Percentiles rank a stretch among this genome's conserved stretches.
phyloP scores from a whole-genome alignment of 164 flowering plant genomes.

The Sextonia rubra region DNA sequence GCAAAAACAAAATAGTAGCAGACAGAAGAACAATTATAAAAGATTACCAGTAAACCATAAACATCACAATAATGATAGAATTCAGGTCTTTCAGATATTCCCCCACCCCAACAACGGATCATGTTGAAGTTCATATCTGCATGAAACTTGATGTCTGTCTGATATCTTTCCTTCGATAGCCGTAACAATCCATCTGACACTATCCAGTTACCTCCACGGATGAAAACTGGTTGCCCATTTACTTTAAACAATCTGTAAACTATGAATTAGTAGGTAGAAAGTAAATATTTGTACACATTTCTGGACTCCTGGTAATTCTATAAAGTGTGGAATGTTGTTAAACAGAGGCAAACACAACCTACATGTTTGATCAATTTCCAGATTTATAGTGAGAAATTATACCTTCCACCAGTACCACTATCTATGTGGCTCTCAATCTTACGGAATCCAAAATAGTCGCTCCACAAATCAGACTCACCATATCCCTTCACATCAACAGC shows the following conservation, averaged over 20 bases:
- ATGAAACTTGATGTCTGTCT: slow-evolving; percentile 92
- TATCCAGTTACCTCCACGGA: slow-evolving; percentile 99
- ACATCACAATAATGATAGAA: slow-evolving; percentile 94
- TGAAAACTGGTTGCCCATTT: slow-evolving; percentile 85
- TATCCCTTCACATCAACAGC: slow-evolving; percentile 68
- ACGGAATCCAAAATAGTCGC: slow-evolving; percentile 82
- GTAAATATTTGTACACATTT: neutral
- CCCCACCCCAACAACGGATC: slow-evolving; percentile 99
- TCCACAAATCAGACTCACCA: slow-evolving; percentile 91
- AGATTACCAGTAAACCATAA: slow-evolving; percentile 87
- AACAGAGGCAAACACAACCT: neutral
- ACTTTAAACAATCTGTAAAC: slow-evolving; percentile 79
- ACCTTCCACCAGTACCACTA: slow-evolving; percentile 93
- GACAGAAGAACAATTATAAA: neutral
- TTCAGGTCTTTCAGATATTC: slow-evolving; percentile 94
- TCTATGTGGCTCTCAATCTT: slow-evolving; percentile 85
- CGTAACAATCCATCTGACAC: slow-evolving; percentile 89
- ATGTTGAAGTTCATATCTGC: slow-evolving; percentile 98
- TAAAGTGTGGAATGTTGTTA: neutral
- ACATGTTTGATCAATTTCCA: neutral
- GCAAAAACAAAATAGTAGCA: neutral
- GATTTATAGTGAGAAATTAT: slow-evolving; percentile 7
- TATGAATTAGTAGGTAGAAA: neutral
- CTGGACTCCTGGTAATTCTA: neutral
- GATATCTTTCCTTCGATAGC: slow-evolving; percentile 73